Conservation (phyloP, 2,329 filamentous ascomycete genomes). For the Calonectria fujianensis region DNA sequence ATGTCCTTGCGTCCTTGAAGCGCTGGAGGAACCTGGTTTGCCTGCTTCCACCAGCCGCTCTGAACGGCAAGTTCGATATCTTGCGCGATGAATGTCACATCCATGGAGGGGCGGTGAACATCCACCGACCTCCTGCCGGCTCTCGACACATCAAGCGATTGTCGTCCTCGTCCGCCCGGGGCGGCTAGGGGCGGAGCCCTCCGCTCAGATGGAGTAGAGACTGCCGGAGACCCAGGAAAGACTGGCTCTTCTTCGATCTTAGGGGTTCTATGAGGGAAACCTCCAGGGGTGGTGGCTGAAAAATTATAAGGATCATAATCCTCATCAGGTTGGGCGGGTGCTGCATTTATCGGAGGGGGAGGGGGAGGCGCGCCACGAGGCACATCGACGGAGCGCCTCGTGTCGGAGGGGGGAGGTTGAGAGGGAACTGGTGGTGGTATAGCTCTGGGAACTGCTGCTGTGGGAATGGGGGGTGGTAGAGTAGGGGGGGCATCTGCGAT, state of each 20-base stretch:
- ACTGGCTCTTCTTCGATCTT: constrained; percentile 68
- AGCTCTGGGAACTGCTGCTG: constrained; percentile 72
- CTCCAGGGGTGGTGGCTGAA: constrained; percentile 58
- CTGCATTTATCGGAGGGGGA: constrained; percentile 73
- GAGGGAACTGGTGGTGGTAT: constrained; percentile 80
- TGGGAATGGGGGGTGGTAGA: constrained; percentile 74
- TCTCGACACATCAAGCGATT: constrained; percentile 62
- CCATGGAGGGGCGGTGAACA: constrained; percentile 81
- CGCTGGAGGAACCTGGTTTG: constrained; percentile 85
- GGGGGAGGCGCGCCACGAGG: constrained; percentile 83
- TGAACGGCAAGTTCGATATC: constrained; percentile 86
- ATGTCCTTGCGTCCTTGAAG: constrained; percentile 90
- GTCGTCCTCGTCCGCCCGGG: constrained; percentile 53
- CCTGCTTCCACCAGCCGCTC: constrained; percentile 91
- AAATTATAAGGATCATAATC: constrained; percentile 83
- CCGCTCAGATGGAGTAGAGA: constrained; percentile 67
- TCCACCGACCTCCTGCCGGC: constrained; percentile 81
- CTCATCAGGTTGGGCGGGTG: constrained; percentile 70
- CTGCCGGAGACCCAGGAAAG: constrained; percentile 68
- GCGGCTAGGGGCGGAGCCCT: constrained; percentile 65
- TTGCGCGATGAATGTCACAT: constrained; percentile 89
- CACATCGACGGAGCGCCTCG: constrained; percentile 80
- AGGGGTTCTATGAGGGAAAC: constrained; percentile 60
- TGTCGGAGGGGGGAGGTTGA: constrained; percentile 72
- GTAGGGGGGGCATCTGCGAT: constrained; percentile 65